Evolutionary conservation across 495 filamentous ascomycete species (phyloP), one percentile per base, ranked within the genome.

Genomic region (Zalerion maritima): DNA sequence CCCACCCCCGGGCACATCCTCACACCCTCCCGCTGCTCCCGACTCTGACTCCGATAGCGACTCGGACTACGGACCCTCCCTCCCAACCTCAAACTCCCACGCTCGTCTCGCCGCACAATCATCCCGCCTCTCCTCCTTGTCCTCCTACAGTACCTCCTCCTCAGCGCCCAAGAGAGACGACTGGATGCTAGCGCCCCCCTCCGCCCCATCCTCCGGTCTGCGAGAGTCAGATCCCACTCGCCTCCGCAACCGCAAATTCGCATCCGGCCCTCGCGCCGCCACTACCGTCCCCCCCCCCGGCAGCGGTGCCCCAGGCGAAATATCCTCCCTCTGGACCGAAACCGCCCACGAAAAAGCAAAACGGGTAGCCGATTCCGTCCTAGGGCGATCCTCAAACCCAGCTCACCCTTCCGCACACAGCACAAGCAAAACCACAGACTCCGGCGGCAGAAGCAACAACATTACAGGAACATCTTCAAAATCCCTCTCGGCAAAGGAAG

Each of bases 171-270:
- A 60, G 31, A 72, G 89, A 31, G 89, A 92, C 55, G 74, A 82
- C 42, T 97, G 89, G 89, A 97, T 97, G 89, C 63, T 87, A 17
- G 69, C 77, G 5, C 89, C 87, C 0, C 89, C 89, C 0, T 69
- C 68, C 3, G 53, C 64, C 15, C 59, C 64, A 18, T 72, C 71
- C 40, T 68, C 66, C 53, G 57, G 68, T 14, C 59, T 68, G 4
- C 74, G 75, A 22, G 72, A 79, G 29, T 42, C 52, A 0, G 87
- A 94, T 50, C 84, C 89, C 1, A 89, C 85, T 2, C 81, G 83
- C 35, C 56, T 86, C 18, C 72, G 75, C 30, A 75, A 69, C 46
- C 78, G 86, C 22, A 84, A 83, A 42, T 97, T 97, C 59, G 74
- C 77, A 30, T 76, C 71, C 2, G 77, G 82, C 2, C 79, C 73